Evolutionary conservation across 495 filamentous ascomycete genomes (phyloP), one percentile per base, ranked within the genome.

Genomic region (Xylaria cubensis): DNA sequence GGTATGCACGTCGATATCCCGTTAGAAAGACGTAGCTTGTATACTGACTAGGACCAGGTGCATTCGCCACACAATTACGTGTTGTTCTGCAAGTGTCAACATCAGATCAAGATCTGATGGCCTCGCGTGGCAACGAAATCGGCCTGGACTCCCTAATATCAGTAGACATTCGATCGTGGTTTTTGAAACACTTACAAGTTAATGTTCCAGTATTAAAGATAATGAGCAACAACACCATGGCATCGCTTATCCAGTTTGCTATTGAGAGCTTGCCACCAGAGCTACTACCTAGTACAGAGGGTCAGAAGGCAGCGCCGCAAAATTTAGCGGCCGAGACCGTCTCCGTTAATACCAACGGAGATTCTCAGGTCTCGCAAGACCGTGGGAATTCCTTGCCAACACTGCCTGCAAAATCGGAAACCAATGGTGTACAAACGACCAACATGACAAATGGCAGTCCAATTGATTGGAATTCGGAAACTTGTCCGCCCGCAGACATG

Each of bases 161-260:
- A 4, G 75, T 84, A 24, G 79, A 81, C 36, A 66, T 83, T 15
- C 73, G 81, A 15, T 71, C 75, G 3, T 83, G 82, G 81, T 81
- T 82, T 56, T 48, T 80, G 48, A 81, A 78, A 55, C 72, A 77
- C 63, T 62, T 83, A 3, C 51, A 76, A 15, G 73, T 73, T 3
- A 76, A 82, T 72, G 58, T 84, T 3, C 82, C 82, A 3, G 80
- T 82, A 0, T 69, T 84, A 2, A 80, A 81, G 68, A 74, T 81
- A 29, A 48, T 84, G 9, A 65, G 77, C 17, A 80, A 75, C 34
- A 74, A 61, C 10, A 74, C 77, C 7, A 67, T 78, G 34, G 51
- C n/a, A 39, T 64, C 19, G 3, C 48, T 78, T 5, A 34, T 72
- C 1, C n/a, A 41, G 29, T 64, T 12, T 32, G 69, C 74, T 1